Conservation (phyloP, 257 asterid species). For the Forsythia viridissima region DNA sequence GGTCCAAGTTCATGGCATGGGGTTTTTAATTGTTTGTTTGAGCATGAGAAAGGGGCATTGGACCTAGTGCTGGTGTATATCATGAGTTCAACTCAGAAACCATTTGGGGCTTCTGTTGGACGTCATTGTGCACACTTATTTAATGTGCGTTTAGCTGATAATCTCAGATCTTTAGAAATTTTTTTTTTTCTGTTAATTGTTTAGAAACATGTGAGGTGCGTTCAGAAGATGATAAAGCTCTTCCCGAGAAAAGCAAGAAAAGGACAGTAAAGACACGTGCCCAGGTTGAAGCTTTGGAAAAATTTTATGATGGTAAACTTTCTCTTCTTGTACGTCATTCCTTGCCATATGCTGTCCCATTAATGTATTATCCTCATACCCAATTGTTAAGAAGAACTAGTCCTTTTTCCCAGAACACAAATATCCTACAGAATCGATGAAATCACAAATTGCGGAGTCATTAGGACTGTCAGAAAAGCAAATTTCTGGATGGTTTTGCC, state of each 20-base stretch:
- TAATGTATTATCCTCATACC: background rate
- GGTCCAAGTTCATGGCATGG: background rate
- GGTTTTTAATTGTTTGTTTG: background rate
- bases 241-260: slow-evolving; percentile 58
- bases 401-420: slow-evolving; percentile 61
- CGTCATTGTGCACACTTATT: background rate
- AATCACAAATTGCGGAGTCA: slow-evolving; percentile 69
- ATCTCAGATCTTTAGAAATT: background rate
- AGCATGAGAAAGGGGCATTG: background rate
- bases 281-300: slow-evolving; percentile 73
- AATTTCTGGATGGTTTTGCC: slow-evolving; percentile 98
- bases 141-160: slow-evolving; percentile 15
- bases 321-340: slow-evolving; percentile 15
- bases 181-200: slow-evolving; percentile 16
- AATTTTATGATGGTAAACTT: slow-evolving; percentile 60
- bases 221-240: slow-evolving; percentile 67
- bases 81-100: background rate
- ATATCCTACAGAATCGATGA: slow-evolving; percentile 76
- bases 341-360: slow-evolving; percentile 7
- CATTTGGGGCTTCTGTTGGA: background rate
- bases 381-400: background rate
- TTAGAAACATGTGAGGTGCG: slow-evolving; percentile 57
- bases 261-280: slow-evolving; percentile 66
- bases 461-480: slow-evolving; percentile 91
- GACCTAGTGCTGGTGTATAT: background rate